phyloP scores from a whole-genome alignment of 352 stramenopile species.

The Pythium sukuiense region DNA sequence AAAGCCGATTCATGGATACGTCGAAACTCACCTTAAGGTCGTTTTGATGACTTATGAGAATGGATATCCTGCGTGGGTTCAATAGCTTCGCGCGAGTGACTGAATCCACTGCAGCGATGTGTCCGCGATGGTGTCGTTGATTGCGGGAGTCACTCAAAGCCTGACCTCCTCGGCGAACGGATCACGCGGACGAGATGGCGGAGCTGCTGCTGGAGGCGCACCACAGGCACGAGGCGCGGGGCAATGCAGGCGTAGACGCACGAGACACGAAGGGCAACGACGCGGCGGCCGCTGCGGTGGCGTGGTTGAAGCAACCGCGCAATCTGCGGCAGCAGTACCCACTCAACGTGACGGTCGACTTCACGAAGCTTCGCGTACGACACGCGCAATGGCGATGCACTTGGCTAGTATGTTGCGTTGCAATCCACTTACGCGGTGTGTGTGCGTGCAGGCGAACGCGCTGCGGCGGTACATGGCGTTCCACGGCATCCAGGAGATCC shows the following conservation, averaged over 20 bases:
- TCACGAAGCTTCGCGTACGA: slow-evolving; percentile 58
- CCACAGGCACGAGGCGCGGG: slow-evolving; percentile 1
- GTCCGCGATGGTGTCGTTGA: slow-evolving; percentile 18
- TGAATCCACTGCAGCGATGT: slow-evolving; percentile 25
- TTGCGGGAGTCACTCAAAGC: slow-evolving; percentile 15
- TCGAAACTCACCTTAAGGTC: background rate
- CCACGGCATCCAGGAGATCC: slow-evolving; percentile 50
- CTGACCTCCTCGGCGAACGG: background rate
- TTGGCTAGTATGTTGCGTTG: background rate
- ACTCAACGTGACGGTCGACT: slow-evolving; percentile 62
- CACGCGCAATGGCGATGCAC: slow-evolving; percentile 2
- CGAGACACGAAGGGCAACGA: background rate
- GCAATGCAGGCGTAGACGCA: background rate
- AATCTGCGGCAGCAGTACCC: slow-evolving; percentile 55
- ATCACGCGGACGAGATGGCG: slow-evolving; percentile 9
- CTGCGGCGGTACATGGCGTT: slow-evolving; percentile 71
- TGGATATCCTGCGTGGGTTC: slow-evolving; percentile 11
- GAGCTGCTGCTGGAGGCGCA: slow-evolving; percentile 20
- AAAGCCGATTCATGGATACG: background rate
- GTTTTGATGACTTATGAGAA: background rate
- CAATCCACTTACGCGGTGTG: slow-evolving; percentile 4
- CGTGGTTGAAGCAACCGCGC: slow-evolving; percentile 19
- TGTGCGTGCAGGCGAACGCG: slow-evolving; percentile 35
- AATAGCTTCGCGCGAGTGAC: slow-evolving; percentile 22
- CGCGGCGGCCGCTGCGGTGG: slow-evolving; percentile 9